phyloP scores from a whole-genome alignment of 2,329 filamentous ascomycete genomes.

The Lecanicillium sp. region DNA sequence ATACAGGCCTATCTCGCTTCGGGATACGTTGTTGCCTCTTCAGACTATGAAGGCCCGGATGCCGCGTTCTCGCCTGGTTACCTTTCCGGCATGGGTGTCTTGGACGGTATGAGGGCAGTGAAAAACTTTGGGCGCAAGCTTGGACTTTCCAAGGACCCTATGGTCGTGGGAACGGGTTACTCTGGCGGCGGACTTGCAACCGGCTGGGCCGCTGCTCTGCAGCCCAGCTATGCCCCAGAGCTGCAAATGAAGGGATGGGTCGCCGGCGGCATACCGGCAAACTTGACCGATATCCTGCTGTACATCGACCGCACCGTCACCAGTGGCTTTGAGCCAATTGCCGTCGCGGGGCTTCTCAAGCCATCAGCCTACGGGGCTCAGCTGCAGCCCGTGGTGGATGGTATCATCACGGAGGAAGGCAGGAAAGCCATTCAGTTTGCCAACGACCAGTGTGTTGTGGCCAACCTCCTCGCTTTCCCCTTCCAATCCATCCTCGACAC shows the following conservation, averaged over 20 bases:
- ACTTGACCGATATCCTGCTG: not conserved
- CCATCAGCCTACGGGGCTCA: constrained; percentile 2
- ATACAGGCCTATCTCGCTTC: not conserved
- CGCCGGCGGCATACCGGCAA: not conserved
- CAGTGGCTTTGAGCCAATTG: not conserved
- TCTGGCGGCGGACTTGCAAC: constrained; percentile 4
- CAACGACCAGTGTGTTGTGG: not conserved
- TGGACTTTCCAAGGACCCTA: not conserved
- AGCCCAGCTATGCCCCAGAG: constrained; percentile 4
- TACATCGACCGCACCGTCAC: not conserved
- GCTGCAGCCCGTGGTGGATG: constrained; percentile 2
- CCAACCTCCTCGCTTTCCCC: constrained; percentile 1
- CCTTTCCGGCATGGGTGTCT: not conserved
- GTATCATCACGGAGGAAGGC: not conserved
- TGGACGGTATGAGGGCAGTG: constrained; percentile 4
- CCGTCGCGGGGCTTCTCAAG: constrained; percentile 23
- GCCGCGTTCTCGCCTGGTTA: not conserved
- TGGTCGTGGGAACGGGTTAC: constrained; percentile 3
- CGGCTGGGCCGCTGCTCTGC: constrained; percentile 3
- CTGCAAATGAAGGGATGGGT: constrained; percentile 3
- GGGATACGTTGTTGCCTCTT: constrained; percentile 1
- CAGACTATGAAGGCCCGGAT: constrained; percentile 4
- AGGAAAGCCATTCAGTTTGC: not conserved
- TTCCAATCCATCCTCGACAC: constrained; percentile 3
- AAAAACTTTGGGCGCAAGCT: not conserved